Conservation (phyloP, 768 basidiomycete genomes). For the Podaxis carcinomalis region DNA sequence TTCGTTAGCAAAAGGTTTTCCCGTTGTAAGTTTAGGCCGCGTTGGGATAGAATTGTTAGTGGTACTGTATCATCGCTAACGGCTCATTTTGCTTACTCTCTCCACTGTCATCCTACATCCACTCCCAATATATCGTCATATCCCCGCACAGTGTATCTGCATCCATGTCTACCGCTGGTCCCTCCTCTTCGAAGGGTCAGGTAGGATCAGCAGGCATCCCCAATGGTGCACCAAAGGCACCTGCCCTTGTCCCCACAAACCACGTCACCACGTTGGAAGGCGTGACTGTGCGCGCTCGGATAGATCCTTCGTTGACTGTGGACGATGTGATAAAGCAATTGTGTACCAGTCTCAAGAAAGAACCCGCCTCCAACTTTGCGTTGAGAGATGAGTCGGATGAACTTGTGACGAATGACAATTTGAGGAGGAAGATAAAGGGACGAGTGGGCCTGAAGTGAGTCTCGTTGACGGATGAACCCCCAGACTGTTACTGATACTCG, state of each 20-base stretch:
- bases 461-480: neutral
- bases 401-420: constrained; percentile 82
- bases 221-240: constrained; percentile 36
- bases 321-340: constrained; percentile 83
- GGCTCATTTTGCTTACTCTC: constrained; percentile 2
- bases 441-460: constrained; percentile 76
- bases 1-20: neutral
- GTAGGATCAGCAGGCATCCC: constrained; percentile 26
- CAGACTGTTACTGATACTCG: constrained; percentile 4
- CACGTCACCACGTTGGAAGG: constrained; percentile 77
- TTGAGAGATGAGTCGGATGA: constrained; percentile 81
- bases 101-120: constrained; percentile 6
- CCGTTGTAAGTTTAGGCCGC: neutral
- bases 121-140: constrained; percentile 10
- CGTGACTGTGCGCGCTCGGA: constrained; percentile 72
- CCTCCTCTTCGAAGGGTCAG: constrained; percentile 26
- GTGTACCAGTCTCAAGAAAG: constrained; percentile 74
- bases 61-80: neutral
- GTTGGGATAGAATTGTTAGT: neutral
- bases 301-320: constrained; percentile 79
- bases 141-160: constrained; percentile 4
- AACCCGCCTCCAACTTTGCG: constrained; percentile 67
- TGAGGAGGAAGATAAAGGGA: constrained; percentile 75
- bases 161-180: constrained; percentile 26
- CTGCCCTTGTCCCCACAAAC: constrained; percentile 74